Percentiles rank a stretch among this genome's conserved stretches.
phyloP scores from a whole-genome alignment of 2,329 filamentous ascomycete genomes.

The Trichoderma sp. region DNA sequence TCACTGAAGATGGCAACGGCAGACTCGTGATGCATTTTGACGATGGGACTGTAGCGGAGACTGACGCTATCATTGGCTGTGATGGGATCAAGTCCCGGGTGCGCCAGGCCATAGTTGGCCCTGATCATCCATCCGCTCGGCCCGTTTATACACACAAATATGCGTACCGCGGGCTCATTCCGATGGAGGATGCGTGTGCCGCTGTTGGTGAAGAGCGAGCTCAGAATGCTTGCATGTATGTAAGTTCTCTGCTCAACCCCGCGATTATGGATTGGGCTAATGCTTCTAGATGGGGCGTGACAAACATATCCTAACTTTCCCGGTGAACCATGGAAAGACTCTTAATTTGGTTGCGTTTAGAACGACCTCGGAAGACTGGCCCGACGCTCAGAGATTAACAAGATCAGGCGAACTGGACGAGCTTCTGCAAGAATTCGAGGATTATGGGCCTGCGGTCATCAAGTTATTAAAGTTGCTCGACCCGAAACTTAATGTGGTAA shows the following conservation, averaged over 20 bases:
- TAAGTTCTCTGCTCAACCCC: neutral
- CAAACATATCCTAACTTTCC: slow-evolving; percentile 10
- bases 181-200: slow-evolving; percentile 16
- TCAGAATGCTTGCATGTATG: slow-evolving; percentile 5
- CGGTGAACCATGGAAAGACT: slow-evolving; percentile 10
- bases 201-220: slow-evolving; percentile 10
- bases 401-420: neutral
- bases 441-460: neutral
- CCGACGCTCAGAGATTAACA: neutral
- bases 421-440: neutral
- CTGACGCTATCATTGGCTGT: slow-evolving; percentile 25
- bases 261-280: neutral
- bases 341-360: slow-evolving; percentile 15
- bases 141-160: slow-evolving; percentile 15
- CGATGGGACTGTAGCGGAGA: slow-evolving; percentile 41
- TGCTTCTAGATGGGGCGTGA: neutral
- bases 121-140: neutral
- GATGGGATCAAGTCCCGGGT: slow-evolving; percentile 20
- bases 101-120: neutral
- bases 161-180: neutral
- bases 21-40: slow-evolving; percentile 37
- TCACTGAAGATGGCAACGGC: slow-evolving; percentile 29
- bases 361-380: slow-evolving; percentile 8
- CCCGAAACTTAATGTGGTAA: too few relatives aligned
- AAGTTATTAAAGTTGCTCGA: too few relatives aligned